Conservation (phyloP, 768 basidiomycete genomes). For the Russula griseocarnosa region DNA sequence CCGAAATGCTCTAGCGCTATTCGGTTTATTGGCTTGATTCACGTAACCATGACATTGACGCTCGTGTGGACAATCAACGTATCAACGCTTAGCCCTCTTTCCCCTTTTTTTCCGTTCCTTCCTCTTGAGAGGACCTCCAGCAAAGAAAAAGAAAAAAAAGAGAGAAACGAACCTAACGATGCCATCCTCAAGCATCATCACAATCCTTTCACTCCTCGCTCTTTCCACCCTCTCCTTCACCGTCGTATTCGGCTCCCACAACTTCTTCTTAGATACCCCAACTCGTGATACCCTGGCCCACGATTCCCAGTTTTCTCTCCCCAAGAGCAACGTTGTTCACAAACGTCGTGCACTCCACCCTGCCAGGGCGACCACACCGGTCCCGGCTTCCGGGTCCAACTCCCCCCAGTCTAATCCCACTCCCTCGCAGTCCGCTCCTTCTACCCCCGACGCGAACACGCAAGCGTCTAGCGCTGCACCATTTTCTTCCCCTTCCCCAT, state of each 20-base stretch:
- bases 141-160: too few species aligned
- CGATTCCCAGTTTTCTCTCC: slow-evolving; percentile 1
- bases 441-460: background rate
- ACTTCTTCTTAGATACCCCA: background rate
- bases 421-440: background rate
- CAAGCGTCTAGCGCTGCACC: background rate
- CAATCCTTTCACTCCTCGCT: slow-evolving; percentile 23
- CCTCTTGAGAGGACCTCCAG: too few species aligned
- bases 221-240: slow-evolving; percentile 16
- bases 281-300: slow-evolving; percentile 7
- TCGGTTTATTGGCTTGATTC: slow-evolving; percentile 37
- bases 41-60: background rate
- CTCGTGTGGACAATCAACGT: too few species aligned
- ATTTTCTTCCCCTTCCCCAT: background rate
- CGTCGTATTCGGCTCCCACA: slow-evolving; percentile 3
- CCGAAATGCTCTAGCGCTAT: slow-evolving; percentile 67
- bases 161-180: slow-evolving; percentile 15
- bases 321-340: background rate
- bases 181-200: slow-evolving; percentile 22
- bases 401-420: background rate
- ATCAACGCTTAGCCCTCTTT: too few species aligned
- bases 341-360: slow-evolving; percentile 10
- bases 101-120: too few species aligned
- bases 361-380: background rate
- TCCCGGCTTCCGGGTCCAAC: background rate